Conservation (phyloP, 106 monocot genomes). For the Xerophyta viscosa region DNA sequence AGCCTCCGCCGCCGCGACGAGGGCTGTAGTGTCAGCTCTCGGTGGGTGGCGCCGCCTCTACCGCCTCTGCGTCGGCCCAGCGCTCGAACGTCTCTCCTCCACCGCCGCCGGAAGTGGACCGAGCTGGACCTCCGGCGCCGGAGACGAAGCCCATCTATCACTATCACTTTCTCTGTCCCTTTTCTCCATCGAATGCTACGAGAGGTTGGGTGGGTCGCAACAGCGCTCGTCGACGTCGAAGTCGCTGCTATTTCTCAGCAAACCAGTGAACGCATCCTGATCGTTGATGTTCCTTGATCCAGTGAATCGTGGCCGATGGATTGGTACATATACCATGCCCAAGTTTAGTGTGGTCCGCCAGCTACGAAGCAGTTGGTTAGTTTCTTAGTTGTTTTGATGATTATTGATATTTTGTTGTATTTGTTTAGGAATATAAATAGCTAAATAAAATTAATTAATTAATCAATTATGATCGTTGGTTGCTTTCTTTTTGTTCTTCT, state of each 20-base stretch:
- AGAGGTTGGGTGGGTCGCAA: constrained; percentile 19
- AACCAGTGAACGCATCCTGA: constrained; percentile 30
- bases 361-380: too few relatives aligned
- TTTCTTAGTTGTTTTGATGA: too few relatives aligned
- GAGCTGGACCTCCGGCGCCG: neutral
- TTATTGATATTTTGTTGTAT: too few relatives aligned
- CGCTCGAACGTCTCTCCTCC: constrained; percentile 19
- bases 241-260: constrained; percentile 34
- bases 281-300: too few relatives aligned
- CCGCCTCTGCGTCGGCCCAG: constrained; percentile 40
- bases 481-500: too few relatives aligned
- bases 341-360: too few relatives aligned
- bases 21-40: constrained; percentile 31
- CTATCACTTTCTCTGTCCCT: too few relatives aligned
- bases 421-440: too few relatives aligned
- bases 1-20: neutral
- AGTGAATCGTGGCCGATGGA: too few relatives aligned
- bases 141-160: constrained; percentile 3
- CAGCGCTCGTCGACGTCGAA: constrained; percentile 18
- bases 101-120: neutral
- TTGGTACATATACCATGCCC: too few relatives aligned
- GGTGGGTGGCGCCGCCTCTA: constrained; percentile 45
- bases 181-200: constrained; percentile 60
- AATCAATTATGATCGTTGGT: too few relatives aligned
- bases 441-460: too few relatives aligned